Evolutionary conservation across 2,329 filamentous ascomycete genomes (phyloP), one percentile per base, ranked within the genome.

Genomic region (Fusarium sp.): DNA sequence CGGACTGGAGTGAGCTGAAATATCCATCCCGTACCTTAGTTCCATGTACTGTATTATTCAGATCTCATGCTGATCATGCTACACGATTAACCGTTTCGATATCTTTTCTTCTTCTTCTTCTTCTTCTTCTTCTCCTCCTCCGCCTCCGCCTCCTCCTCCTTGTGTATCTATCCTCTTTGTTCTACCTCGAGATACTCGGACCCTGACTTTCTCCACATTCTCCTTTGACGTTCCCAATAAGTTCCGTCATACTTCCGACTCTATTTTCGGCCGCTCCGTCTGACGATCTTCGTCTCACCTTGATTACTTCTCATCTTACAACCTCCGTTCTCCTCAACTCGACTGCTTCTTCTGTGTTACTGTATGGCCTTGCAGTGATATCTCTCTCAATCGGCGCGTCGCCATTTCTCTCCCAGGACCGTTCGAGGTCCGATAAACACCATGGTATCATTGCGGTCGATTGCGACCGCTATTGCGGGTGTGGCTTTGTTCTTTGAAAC

Each of bases 371-470:
- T 77, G 74, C 59, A 62, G 62, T 77, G 72, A 57, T 46, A 54
- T 43, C 32, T 19, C 30, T 61, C 19, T 37, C 44, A 43, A 44
- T 71, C 47, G 70, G 69, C 70, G 67, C 66, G 68, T 50, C 37
- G 69, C 71, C 71, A 40, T 60, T 68, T 59, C 60, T 63, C 56
- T 40, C 28, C 30, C 44, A 58, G 72, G 75, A 63, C 75, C 73
- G 53, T 38, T 56, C 28, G 18, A 66, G 75, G 75, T 74, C 75
- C 67, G 40, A 67, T 69, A 64, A 63, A 59, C 43, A 75, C 54
- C 47, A 83, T 83, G 82, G 79, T 83, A 65, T 77, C 78, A 50
- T 50, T 83, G 54, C 75, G 80, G 69, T 77, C 73, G 42, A 65
- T 83, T 47, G 78, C 77, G 53, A 74, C 80, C 49, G 78, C 80